Evolutionary conservation across 2,329 filamentous ascomycete genomes (phyloP), one percentile per base, ranked within the genome.

Genomic region (Phaeomoniella chlamydospora): DNA sequence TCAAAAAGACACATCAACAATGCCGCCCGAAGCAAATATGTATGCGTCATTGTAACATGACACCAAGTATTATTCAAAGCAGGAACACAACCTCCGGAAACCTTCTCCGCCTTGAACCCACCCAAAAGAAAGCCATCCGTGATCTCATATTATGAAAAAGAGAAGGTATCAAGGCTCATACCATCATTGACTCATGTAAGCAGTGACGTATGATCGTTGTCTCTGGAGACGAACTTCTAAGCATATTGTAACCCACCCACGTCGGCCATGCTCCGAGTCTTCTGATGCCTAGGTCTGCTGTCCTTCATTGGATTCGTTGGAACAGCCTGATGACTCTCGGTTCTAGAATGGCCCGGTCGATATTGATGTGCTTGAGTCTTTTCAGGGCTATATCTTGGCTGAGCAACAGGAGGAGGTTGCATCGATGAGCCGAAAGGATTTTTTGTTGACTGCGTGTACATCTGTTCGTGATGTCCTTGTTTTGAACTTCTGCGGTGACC

Each of bases 271-370:
- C 44, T 47, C 39, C 41, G 45, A 3, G 45, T 42, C 41, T 48
- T 48, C 29, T 44, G 40, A 34, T 45, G 41, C 19, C 40, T 37
- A 16, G 33, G 26, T 15, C 33, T 38, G 10, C 37, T 33, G 22
- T 47, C 45, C 16, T 39, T 39, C 5, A 42, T 38, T 1, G 46
- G 46, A 37, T 41, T 47, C 30, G 13, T 17, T 26, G 16, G 13
- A n/a, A 38, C 39, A 6, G 44, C 31, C 15, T 47, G 43, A 36
- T 49, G 47, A 29, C 45, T 48, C 32, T 49, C 46, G 11, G 45
- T 46, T 30, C 46, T 41, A 22, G 41, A 22, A 29, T 48, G 44
- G 14, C 45, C 46, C 15, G 37, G 34, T 13, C 34, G 9, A 9
- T 6, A 6, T 32, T 32, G 30, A 17, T 32, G 12, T 29, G 22